These are phyloP conservation scores for Rhipidocladum racemiflorum DNA, from an alignment of 176 grass and related monocot species.

Conservation along the genomic window DNA sequence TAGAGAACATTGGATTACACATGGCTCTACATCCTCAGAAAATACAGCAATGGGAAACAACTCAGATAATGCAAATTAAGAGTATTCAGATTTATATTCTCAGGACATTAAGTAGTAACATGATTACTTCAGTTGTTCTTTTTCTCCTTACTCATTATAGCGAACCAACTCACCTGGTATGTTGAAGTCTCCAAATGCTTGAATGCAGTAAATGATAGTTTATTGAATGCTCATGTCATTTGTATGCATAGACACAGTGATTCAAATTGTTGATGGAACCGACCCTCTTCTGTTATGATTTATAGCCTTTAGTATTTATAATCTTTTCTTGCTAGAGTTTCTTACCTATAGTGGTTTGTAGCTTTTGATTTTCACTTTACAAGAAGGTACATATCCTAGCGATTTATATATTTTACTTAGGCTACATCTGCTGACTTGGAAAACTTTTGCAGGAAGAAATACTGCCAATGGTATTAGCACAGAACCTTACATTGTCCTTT, in stretches of 20 bases:
- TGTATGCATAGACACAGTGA: constrained; percentile 12
- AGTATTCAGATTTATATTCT: not conserved
- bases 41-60: not conserved
- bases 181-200: constrained; percentile 8
- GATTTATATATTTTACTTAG: constrained; percentile 5
- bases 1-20: constrained; percentile 10
- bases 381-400: constrained; percentile 18
- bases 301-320: not conserved
- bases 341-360: not conserved
- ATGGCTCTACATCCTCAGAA: constrained; percentile 21
- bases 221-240: constrained; percentile 10
- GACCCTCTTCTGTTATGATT: not conserved
- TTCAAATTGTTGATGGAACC: not conserved
- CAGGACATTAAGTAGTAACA: not conserved
- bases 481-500: constrained; percentile 86
- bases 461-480: constrained; percentile 70
- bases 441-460: constrained; percentile 71
- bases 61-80: constrained; percentile 2
- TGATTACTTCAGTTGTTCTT: not conserved
- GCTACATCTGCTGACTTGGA: not conserved
- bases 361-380: constrained; percentile 15
- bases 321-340: not conserved
- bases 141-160: not conserved
- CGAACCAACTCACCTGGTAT: not conserved
- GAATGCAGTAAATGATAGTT: constrained; percentile 1